Conservation (phyloP, 1,139 yeast genomes). For the Candida gigantensis region DNA sequence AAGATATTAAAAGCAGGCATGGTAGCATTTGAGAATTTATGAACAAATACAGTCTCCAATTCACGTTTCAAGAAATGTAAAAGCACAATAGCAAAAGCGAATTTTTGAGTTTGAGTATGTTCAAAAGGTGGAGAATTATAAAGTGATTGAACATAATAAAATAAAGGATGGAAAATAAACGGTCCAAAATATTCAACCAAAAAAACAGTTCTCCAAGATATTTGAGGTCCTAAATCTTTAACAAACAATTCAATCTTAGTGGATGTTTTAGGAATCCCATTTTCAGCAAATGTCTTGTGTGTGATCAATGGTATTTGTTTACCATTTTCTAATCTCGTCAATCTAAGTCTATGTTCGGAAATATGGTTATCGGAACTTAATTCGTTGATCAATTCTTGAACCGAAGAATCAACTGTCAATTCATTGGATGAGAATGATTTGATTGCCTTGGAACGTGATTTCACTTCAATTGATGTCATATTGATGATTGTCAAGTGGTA, state of each 20-base stretch:
- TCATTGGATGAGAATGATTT: constrained; percentile 40
- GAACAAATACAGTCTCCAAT: constrained; percentile 80
- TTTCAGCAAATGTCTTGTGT: constrained; percentile 31
- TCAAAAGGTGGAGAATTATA: constrained; percentile 14
- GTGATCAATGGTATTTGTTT: constrained; percentile 37
- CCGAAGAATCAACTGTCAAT: constrained; percentile 30
- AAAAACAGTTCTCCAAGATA: constrained; percentile 88
- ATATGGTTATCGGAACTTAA: constrained; percentile 43
- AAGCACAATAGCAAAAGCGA: constrained; percentile 56
- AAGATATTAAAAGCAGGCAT: constrained; percentile 89
- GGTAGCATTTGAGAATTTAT: constrained; percentile 81
- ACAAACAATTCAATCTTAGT: constrained; percentile 47
- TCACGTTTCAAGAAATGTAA: constrained; percentile 87
- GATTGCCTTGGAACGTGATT: constrained; percentile 53
- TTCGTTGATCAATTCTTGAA: constrained; percentile 33
- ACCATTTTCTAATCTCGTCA: constrained; percentile 31
- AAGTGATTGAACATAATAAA: constrained; percentile 46
- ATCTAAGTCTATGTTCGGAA: constrained; percentile 39
- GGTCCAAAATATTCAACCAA: constrained; percentile 90
- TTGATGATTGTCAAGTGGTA: not conserved
- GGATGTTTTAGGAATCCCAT: constrained; percentile 29
- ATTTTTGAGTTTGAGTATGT: constrained; percentile 48
- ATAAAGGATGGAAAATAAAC: constrained; percentile 69
- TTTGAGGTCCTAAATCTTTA: constrained; percentile 92
- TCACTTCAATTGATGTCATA: constrained; percentile 41